A percentile compares a stretch with the other conserved stretches of the same genome.
phyloP scores from a whole-genome alignment of 2,329 filamentous ascomycete species.

The Cercospora sp. region DNA sequence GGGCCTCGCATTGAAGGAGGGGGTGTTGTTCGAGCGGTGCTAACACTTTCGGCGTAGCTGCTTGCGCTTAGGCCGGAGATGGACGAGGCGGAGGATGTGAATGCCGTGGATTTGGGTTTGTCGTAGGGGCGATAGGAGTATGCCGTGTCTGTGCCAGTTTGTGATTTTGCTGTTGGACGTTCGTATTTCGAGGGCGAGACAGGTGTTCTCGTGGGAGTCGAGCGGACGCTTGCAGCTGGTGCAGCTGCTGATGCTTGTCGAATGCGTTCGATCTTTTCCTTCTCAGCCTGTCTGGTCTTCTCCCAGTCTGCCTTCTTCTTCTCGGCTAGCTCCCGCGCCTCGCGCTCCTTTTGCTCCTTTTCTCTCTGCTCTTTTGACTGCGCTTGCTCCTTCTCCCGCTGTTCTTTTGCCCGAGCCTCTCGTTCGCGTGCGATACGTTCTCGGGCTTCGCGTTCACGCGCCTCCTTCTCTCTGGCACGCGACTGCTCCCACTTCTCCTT shows the following conservation, averaged over 20 bases:
- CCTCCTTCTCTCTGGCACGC: constrained; percentile 50
- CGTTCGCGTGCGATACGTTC: constrained; percentile 47
- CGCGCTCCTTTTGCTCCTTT: constrained; percentile 44
- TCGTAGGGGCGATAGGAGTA: constrained; percentile 39
- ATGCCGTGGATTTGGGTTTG: constrained; percentile 49
- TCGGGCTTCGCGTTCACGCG: constrained; percentile 50
- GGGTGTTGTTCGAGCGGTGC: constrained; percentile 79
- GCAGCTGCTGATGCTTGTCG: constrained; percentile 24
- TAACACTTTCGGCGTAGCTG: constrained; percentile 81
- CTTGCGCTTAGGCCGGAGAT: constrained; percentile 70
- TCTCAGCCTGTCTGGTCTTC: constrained; percentile 32
- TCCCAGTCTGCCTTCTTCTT: constrained; percentile 44
- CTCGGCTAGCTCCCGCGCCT: constrained; percentile 39
- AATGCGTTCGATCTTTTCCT: constrained; percentile 29
- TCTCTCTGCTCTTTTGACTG: constrained; percentile 43
- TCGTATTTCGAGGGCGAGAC: constrained; percentile 41
- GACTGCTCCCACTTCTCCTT: constrained; percentile 55
- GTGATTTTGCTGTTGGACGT: constrained; percentile 57
- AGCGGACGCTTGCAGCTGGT: constrained; percentile 35
- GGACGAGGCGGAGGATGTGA: constrained; percentile 40
- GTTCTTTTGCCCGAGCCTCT: constrained; percentile 35
- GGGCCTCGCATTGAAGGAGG: constrained; percentile 72
- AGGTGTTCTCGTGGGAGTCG: constrained; percentile 24
- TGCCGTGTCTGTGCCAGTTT: constrained; percentile 63
- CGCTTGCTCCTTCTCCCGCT: constrained; percentile 42